A percentile compares a stretch with the other conserved stretches of the same genome.
Evolutionary conservation across 257 asterid genomes (phyloP).

Genomic region (Primulina huaijiensis): DNA sequence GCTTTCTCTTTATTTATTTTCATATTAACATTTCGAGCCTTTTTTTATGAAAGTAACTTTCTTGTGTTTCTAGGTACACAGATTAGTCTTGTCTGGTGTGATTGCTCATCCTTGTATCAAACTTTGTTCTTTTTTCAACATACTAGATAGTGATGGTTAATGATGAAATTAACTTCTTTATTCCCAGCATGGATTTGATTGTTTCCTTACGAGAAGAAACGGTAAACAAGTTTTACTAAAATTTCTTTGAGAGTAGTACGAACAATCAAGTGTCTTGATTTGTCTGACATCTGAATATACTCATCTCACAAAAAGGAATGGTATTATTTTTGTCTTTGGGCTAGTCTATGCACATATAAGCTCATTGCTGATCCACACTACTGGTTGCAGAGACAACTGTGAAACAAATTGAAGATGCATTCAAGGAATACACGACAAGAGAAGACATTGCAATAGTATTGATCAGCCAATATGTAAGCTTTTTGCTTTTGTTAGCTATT

Average conservation of each 20-base stretch:
- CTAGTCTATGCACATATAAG: slow-evolving; percentile 14
- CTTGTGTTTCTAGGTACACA: neutral
- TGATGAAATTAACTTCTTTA: neutral
- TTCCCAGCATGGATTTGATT: neutral
- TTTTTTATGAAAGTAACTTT: neutral
- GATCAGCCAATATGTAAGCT: slow-evolving; percentile 88
- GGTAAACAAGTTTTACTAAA: neutral
- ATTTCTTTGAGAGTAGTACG: neutral
- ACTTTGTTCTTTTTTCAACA: neutral
- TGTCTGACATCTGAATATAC: neutral
- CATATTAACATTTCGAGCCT: neutral
- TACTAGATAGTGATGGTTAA: neutral
- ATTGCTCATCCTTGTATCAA: neutral
- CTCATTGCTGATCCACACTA: slow-evolving; percentile 20
- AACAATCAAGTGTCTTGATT: neutral
- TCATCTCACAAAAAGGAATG: neutral
- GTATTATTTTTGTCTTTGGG: neutral
- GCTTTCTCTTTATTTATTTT: neutral
- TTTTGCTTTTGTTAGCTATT: slow-evolving; percentile 10
- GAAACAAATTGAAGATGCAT: slow-evolving; percentile 88
- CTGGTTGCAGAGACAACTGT: slow-evolving; percentile 57
- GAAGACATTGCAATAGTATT: slow-evolving; percentile 83
- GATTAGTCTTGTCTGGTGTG: neutral
- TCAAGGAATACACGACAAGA: slow-evolving; percentile 84
- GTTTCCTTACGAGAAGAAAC: neutral